A percentile compares a stretch with the other conserved stretches of the same genome.
Evolutionary conservation across 2,329 filamentous ascomycete genomes (phyloP).

Genomic region (Ceratocystis alfenasii): DNA sequence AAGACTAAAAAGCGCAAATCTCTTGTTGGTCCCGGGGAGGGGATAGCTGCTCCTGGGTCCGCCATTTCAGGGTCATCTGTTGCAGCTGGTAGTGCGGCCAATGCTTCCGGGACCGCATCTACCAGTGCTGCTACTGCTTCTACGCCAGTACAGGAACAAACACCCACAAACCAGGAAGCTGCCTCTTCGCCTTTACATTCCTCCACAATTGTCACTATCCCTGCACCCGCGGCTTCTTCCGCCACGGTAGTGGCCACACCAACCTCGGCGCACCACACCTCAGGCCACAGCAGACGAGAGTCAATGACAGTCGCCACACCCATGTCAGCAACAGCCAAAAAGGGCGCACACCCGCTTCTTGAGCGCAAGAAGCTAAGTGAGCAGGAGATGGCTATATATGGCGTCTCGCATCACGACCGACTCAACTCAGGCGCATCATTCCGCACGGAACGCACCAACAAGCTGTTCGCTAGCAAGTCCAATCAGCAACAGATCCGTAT

Average conservation of each 20-base stretch:
- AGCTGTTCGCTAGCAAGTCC: conserved; percentile 65
- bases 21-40: conserved; percentile 50
- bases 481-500: conserved; percentile 66
- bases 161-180: conserved; percentile 6
- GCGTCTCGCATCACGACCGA: conserved; percentile 74
- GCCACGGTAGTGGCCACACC: conserved; percentile 21
- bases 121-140: conserved; percentile 1
- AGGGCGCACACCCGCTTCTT: conserved; percentile 29
- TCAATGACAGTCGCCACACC: conserved; percentile 31
- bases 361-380: conserved; percentile 60
- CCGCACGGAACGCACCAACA: conserved; percentile 70
- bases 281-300: conserved; percentile 34
- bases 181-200: conserved; percentile 22
- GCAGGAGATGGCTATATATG: conserved; percentile 67
- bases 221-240: background rate
- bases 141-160: background rate
- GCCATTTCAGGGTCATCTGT: conserved; percentile 26
- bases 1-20: conserved; percentile 81
- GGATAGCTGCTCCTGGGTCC: conserved; percentile 38
- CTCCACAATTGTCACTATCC: conserved; percentile 26
- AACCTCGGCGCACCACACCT: background rate
- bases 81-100: background rate
- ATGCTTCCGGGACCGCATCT: conserved; percentile 1
- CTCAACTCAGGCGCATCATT: conserved; percentile 79
- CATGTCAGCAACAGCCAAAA: conserved; percentile 27